phyloP scores from a whole-genome alignment of 2,329 filamentous ascomycete genomes.

The Beauveria varroae region DNA sequence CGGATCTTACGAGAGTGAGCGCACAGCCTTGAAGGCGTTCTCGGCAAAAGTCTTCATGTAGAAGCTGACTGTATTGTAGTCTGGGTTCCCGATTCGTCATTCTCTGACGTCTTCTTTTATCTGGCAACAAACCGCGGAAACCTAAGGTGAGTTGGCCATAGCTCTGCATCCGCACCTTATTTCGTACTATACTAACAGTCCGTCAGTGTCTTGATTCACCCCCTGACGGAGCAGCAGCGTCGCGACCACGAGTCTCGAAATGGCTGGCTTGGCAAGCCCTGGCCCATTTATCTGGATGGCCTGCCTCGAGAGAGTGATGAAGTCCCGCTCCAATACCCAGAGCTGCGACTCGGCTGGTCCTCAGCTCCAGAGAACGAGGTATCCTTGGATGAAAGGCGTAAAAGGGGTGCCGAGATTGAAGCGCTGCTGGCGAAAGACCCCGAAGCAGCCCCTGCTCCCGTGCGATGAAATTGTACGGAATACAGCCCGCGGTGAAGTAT shows the following conservation, averaged over 20 bases:
- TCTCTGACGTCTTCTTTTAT: conserved; percentile 28
- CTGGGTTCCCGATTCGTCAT: conserved; percentile 28
- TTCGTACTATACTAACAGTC: neutral
- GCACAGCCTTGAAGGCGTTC: neutral
- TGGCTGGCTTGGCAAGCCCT: conserved; percentile 26
- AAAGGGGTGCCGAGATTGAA: conserved; percentile 22
- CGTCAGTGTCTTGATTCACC: conserved; percentile 24
- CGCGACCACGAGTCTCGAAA: conserved; percentile 25
- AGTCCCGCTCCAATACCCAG: conserved; percentile 25
- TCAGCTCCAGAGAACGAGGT: conserved; percentile 20
- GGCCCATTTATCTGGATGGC: conserved; percentile 25
- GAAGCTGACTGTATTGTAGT: conserved; percentile 15
- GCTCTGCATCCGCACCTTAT: neutral
- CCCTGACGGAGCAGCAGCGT: conserved; percentile 23
- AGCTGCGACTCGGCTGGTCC: conserved; percentile 24
- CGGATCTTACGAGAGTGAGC: conserved; percentile 26
- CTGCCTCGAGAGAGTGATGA: conserved; percentile 20
- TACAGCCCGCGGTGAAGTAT: too few species aligned
- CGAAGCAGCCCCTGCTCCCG: conserved; percentile 24
- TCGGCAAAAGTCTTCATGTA: neutral
- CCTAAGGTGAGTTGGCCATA: conserved; percentile 17
- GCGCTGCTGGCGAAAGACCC: conserved; percentile 21
- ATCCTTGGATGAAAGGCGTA: conserved; percentile 24
- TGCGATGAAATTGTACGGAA: too few species aligned
- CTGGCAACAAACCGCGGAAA: conserved; percentile 24